A percentile compares a stretch with the other conserved stretches of the same genome.
Conservation (phyloP, 2,329 filamentous ascomycete genomes). For the Cordyceps sp. region DNA sequence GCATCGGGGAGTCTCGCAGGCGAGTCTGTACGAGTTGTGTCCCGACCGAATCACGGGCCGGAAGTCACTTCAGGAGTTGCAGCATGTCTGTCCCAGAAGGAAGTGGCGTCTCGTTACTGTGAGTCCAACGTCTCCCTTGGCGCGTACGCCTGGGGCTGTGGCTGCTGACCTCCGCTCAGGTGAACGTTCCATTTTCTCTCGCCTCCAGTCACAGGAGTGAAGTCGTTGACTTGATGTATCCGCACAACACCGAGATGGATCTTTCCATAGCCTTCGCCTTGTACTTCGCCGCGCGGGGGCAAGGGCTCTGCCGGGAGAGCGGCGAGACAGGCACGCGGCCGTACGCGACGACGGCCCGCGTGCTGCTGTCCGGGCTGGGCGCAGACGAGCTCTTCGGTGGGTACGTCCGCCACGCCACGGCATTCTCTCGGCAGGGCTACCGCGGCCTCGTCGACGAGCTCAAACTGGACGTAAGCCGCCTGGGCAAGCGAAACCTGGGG, state of each 20-base stretch:
- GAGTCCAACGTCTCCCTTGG: constrained; percentile 9
- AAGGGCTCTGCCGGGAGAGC: constrained; percentile 28
- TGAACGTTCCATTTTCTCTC: constrained; percentile 71
- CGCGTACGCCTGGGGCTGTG: neutral
- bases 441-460: constrained; percentile 64
- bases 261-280: constrained; percentile 83
- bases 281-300: constrained; percentile 82
- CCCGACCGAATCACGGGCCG: constrained; percentile 82
- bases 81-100: constrained; percentile 48
- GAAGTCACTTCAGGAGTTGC: constrained; percentile 61
- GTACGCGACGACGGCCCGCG: constrained; percentile 58
- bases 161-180: constrained; percentile 16
- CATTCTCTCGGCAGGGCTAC: constrained; percentile 55
- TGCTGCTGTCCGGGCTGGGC: constrained; percentile 80
- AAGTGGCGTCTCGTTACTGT: constrained; percentile 70
- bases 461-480: constrained; percentile 64
- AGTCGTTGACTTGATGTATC: constrained; percentile 66
- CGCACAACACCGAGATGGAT: constrained; percentile 98
- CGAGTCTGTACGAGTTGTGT: constrained; percentile 57
- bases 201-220: constrained; percentile 49
- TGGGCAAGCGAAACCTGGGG: constrained; percentile 88
- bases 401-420: constrained; percentile 68
- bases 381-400: constrained; percentile 95
- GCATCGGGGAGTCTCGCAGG: constrained; percentile 17
- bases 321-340: constrained; percentile 9